These are phyloP conservation scores for Cicer yamashitae DNA, from an alignment of 306 rosid species.

Conservation along the genomic window DNA sequence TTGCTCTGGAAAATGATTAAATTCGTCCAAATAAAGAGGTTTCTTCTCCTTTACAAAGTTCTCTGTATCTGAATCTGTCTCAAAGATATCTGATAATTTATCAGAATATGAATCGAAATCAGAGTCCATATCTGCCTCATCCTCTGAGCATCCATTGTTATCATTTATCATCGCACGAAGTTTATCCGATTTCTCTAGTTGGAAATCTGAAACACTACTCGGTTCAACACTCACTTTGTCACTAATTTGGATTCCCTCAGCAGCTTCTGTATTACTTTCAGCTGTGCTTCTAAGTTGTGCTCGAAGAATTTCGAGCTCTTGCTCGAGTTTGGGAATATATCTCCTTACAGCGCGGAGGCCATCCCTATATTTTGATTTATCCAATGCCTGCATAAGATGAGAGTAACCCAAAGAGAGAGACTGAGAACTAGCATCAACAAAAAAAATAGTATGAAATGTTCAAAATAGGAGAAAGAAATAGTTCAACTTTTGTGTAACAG, in stretches of 20 bases:
- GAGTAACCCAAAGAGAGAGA: constrained; percentile 15
- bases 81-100: constrained; percentile 75
- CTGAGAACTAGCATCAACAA: constrained; percentile 30
- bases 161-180: constrained; percentile 46
- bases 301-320: constrained; percentile 80
- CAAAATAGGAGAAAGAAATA: constrained; percentile 22
- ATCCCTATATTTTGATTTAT: constrained; percentile 88
- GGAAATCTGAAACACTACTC: constrained; percentile 48
- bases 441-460: neutral
- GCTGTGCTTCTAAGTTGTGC: constrained; percentile 57
- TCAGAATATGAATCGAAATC: constrained; percentile 66
- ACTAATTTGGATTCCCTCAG: constrained; percentile 53
- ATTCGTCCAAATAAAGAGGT: constrained; percentile 81
- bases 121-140: constrained; percentile 54
- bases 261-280: constrained; percentile 48
- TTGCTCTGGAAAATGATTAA: constrained; percentile 65
- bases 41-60: constrained; percentile 50
- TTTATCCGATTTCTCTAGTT: constrained; percentile 49
- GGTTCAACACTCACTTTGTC: constrained; percentile 43
- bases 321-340: constrained; percentile 78
- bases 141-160: constrained; percentile 48
- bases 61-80: constrained; percentile 72
- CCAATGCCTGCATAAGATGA: constrained; percentile 75
- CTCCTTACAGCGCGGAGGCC: constrained; percentile 87
- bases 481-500: neutral